These are phyloP conservation scores for Ophiostoma himal-ulmi DNA, from an alignment of 2,329 filamentous ascomycete species.

Conservation along the genomic window DNA sequence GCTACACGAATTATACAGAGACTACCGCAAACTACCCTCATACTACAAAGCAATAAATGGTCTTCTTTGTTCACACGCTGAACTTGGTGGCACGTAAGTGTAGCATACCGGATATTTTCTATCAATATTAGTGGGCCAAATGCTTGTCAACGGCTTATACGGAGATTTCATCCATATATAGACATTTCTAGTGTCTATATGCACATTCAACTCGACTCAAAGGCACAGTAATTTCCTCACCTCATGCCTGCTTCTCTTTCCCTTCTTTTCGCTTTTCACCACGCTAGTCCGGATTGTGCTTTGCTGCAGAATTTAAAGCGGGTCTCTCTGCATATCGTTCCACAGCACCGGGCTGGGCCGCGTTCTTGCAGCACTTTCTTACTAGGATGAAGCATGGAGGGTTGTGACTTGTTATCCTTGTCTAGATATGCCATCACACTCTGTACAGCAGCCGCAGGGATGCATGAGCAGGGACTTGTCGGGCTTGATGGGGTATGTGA, in stretches of 20 bases:
- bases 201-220: not conserved
- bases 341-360: constrained; percentile 12
- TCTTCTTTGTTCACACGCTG: not conserved
- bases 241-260: not conserved
- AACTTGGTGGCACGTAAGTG: not conserved
- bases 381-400: constrained; percentile 7
- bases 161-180: not conserved
- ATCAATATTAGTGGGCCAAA: not conserved
- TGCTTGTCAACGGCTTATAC: not conserved
- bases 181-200: not conserved
- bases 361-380: not conserved
- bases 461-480: not conserved
- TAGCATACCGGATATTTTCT: not conserved
- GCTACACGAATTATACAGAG: too few species aligned
- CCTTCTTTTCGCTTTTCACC: not conserved
- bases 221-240: not conserved
- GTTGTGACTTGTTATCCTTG: not conserved
- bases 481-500: not conserved
- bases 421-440: not conserved
- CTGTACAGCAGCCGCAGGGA: not conserved
- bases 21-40: too few species aligned
- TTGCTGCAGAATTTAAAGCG: constrained; percentile 2
- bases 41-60: not conserved
- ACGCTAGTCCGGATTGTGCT: not conserved
- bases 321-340: not conserved